These are phyloP conservation scores for Botryosphaeria dothidea DNA, from an alignment of 2,329 filamentous ascomycete species.

Conservation along the genomic window DNA sequence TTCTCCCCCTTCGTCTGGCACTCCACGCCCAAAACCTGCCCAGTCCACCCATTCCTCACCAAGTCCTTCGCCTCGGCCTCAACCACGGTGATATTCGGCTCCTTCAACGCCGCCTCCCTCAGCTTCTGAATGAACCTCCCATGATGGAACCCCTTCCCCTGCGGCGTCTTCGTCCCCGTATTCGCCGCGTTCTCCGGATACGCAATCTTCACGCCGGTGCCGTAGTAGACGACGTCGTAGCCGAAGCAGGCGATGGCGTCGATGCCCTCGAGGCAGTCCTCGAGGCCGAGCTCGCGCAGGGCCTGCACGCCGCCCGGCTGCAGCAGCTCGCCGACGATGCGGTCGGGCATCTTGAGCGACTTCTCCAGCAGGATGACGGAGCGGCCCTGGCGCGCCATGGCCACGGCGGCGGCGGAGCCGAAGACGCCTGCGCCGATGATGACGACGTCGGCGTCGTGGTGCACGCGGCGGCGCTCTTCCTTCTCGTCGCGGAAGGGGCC, in stretches of 20 bases:
- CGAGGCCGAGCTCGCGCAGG: conserved; percentile 76
- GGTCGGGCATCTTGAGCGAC: conserved; percentile 87
- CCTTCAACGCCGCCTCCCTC: conserved; percentile 69
- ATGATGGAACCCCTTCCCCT: conserved; percentile 88
- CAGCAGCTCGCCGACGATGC: conserved; percentile 92
- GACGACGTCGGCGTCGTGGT: conserved; percentile 76
- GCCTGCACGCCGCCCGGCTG: conserved; percentile 89
- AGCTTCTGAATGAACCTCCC: conserved; percentile 87
- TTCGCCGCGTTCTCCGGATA: conserved; percentile 65
- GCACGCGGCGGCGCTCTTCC: conserved; percentile 45
- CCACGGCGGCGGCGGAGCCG: conserved; percentile 81
- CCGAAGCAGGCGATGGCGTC: conserved; percentile 81
- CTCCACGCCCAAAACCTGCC: conserved; percentile 81
- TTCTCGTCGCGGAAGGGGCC: conserved; percentile 6
- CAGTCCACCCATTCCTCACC: conserved; percentile 67
- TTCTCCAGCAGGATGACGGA: conserved; percentile 88
- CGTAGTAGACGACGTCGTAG: conserved; percentile 85
- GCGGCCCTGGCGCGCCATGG: conserved; percentile 84
- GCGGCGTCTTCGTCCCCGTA: conserved; percentile 53
- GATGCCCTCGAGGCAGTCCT: conserved; percentile 80
- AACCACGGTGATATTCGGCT: conserved; percentile 84
- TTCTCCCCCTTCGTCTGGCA: conserved; percentile 64
- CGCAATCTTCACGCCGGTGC: conserved; percentile 70
- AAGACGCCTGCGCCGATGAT: conserved; percentile 90
- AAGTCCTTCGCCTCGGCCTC: conserved; percentile 83